These are phyloP conservation scores for Capsella bursapastoris DNA, from an alignment of 345 rosid genomes.

Conservation along the genomic window DNA sequence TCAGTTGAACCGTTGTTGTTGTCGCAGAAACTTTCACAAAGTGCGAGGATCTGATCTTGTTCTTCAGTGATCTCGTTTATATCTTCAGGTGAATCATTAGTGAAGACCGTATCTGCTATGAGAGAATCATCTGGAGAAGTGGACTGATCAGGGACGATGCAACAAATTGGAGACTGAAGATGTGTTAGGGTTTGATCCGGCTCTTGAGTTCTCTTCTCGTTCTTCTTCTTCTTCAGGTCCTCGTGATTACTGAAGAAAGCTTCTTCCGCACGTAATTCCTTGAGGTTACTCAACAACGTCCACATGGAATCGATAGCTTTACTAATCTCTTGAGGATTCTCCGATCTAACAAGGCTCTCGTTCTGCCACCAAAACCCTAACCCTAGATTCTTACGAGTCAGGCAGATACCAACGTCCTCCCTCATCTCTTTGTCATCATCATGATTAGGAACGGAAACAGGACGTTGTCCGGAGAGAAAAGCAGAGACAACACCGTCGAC, in stretches of 20 bases:
- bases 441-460: not conserved
- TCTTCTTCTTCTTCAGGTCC: not conserved
- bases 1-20: not conserved
- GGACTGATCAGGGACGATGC: not conserved
- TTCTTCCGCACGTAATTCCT: not conserved
- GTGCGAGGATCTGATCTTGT: not conserved
- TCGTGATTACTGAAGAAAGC: not conserved
- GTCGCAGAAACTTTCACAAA: not conserved
- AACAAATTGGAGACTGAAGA: not conserved
- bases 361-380: conserved; percentile 19
- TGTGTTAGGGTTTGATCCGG: not conserved
- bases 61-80: not conserved
- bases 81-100: not conserved
- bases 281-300: not conserved
- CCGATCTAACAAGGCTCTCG: not conserved
- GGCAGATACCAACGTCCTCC: not conserved
- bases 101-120: too few relatives aligned
- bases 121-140: too few relatives aligned
- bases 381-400: conserved; percentile 15
- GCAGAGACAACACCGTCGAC: not conserved
- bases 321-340: not conserved
- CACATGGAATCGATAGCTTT: not conserved
- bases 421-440: not conserved
- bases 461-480: conserved; percentile 7
- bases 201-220: not conserved